Evolutionary conservation across 352 stramenopile genomes (phyloP), one percentile per base, ranked within the genome.

Genomic region (Globisporangium nunn): DNA sequence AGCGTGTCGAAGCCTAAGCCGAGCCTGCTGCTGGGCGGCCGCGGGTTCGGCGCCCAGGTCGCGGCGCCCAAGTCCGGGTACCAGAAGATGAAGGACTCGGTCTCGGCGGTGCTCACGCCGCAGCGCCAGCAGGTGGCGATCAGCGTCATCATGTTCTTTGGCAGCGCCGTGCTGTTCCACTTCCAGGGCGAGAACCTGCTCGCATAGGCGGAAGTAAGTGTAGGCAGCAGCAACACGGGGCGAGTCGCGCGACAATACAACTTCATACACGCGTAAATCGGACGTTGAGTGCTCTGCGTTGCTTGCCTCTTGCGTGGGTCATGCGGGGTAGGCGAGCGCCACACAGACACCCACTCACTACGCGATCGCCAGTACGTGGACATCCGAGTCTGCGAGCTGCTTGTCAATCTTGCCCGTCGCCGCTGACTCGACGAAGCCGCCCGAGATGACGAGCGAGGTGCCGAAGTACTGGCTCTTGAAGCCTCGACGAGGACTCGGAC

Each of bases 111-210:
- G 56, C 66, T 90, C 62, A 91, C 76, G 45, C 76, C 74, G 10
- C 81, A 91, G 74, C 75, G 82, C 65, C 78, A 86, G 64, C 76
- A 88, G 63, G 60, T 91, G 56, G 59, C 88, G 47, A 68, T 81
- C 46, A 92, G 81, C 63, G 68, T 87, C 51, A 76, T 67, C 44
- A 82, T 93, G 68, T 93, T 93, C 56, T 69, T 83, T 15, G 80
- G 75, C 57, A 88, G 81, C 63, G 77, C 81, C 18, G 71, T 56
- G 35, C 62, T 93, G 10, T 92, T 91, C 74, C 84, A 93, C 70
- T 87, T 71, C 63, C 82, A 93, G 59, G 84, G 81, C 59, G 78
- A 93, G 62, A 91, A 92, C 67, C 67, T 93, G 64, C 69, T 93
- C 59, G 70, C 72, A 54, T 85, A 83, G 74, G 60, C 51, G 44